These are phyloP conservation scores for Mortierella sp. DNA, from an alignment of 371 early-diverging fungal species.

Conservation along the genomic window DNA sequence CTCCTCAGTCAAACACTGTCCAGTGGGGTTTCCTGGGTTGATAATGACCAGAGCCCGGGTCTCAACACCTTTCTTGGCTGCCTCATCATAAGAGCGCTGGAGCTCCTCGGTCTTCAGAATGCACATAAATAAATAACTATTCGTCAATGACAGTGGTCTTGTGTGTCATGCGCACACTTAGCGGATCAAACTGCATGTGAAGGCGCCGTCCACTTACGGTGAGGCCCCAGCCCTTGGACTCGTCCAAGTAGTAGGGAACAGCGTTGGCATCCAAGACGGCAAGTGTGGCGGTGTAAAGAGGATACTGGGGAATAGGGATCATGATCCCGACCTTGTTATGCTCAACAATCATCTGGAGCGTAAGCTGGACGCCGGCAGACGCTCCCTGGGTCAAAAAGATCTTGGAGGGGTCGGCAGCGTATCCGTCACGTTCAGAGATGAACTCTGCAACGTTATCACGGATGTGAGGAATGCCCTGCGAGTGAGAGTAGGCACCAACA, in stretches of 20 bases:
- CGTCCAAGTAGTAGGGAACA: constrained; percentile 94
- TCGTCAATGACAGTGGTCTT: not conserved
- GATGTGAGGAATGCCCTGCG: constrained; percentile 89
- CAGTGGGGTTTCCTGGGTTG: constrained; percentile 99
- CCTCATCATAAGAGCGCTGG: constrained; percentile 67
- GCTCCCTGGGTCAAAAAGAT: constrained; percentile 95
- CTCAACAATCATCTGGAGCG: constrained; percentile 85
- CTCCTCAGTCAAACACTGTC: constrained; percentile 83
- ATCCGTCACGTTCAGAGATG: constrained; percentile 86
- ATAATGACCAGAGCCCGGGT: constrained; percentile 96
- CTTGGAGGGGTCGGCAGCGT: constrained; percentile 79
- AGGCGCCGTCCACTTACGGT: constrained; percentile 50
- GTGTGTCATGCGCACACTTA: not conserved
- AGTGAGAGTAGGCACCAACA: constrained; percentile 94
- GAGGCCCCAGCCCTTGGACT: constrained; percentile 87
- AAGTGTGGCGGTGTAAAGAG: constrained; percentile 97
- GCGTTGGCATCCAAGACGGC: constrained; percentile 82
- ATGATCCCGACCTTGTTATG: constrained; percentile 88
- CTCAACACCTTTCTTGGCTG: constrained; percentile 80
- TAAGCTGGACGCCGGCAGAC: constrained; percentile 89
- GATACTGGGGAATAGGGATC: constrained; percentile 99
- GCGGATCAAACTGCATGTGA: not conserved
- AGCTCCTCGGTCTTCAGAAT: constrained; percentile 63
- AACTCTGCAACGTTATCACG: constrained; percentile 91
- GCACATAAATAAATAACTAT: not conserved